These are phyloP conservation scores for Boeremia exigua DNA, from an alignment of 2,329 filamentous ascomycete genomes.

Conservation along the genomic window DNA sequence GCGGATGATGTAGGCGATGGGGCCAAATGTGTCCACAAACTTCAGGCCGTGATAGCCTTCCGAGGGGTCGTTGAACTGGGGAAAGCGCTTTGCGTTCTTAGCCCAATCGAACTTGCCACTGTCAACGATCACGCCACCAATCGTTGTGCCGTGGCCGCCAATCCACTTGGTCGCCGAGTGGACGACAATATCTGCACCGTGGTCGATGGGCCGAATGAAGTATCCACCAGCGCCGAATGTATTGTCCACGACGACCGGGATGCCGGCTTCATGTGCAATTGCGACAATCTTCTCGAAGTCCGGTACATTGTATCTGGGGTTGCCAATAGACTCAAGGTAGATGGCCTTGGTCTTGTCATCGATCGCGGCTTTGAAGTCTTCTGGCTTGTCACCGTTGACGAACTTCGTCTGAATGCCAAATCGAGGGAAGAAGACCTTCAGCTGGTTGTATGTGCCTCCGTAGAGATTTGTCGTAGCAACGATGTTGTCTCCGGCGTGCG, in stretches of 20 bases:
- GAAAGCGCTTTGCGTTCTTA: slow-evolving; percentile 81
- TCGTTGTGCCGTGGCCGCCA: slow-evolving; percentile 84
- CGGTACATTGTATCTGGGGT: slow-evolving; percentile 90
- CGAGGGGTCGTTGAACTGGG: slow-evolving; percentile 87
- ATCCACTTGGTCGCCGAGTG: slow-evolving; percentile 98
- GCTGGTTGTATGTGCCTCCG: slow-evolving; percentile 95
- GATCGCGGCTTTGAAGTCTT: slow-evolving; percentile 80
- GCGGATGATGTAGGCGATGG: slow-evolving; percentile 81
- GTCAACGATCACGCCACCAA: slow-evolving; percentile 85
- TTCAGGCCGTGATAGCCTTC: slow-evolving; percentile 92
- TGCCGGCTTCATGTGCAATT: slow-evolving; percentile 71
- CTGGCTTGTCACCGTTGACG: slow-evolving; percentile 77
- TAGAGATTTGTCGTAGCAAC: slow-evolving; percentile 86
- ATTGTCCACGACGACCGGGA: slow-evolving; percentile 75
- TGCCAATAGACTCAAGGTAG: slow-evolving; percentile 86
- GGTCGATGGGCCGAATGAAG: slow-evolving; percentile 83
- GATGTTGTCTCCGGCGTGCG: slow-evolving; percentile 89
- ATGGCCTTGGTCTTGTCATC: slow-evolving; percentile 94
- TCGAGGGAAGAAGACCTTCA: slow-evolving; percentile 89
- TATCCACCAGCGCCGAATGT: slow-evolving; percentile 94
- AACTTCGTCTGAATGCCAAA: slow-evolving; percentile 90
- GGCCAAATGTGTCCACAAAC: slow-evolving; percentile 92
- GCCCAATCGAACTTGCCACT: slow-evolving; percentile 95
- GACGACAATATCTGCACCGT: slow-evolving; percentile 91
- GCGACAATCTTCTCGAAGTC: slow-evolving; percentile 88